Evolutionary conservation across 441 rosid species (phyloP), one percentile per base, ranked within the genome.

Genomic region (Manihot esculenta): DNA sequence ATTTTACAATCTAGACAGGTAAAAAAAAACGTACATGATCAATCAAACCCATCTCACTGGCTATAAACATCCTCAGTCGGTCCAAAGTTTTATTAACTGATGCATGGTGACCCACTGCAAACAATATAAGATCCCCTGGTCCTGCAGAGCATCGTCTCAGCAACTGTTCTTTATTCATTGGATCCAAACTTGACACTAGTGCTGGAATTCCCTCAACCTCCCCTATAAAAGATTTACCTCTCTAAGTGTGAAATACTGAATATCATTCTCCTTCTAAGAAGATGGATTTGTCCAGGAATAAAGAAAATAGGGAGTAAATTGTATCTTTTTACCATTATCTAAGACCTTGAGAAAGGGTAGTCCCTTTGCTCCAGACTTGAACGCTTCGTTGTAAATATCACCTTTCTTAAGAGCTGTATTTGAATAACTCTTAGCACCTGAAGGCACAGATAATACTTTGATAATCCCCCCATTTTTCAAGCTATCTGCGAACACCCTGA

Each of bases 391-490:
- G 75, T 84, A 87, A 69, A 92, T 58, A 70, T 92, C 92, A 74
- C 99, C 97, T 82, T 94, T 94, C 83, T 92, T 94, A 49, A 94
- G 93, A 78, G 90, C 86, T 27, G 97, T 87, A 72, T 87, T 94
- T 61, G 98, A 94, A 79, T 87, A 92, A 53, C 53, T 77, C 82
- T 89, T 83, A 72, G 94, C 87, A 41, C 97, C 92, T 24, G 74
- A 85, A 75, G 97, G 99, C 69, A 89, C 93, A 78, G 96, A 85
- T 54, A 94, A 62, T 27, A 82, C 88, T 80, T 92, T 94, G 63
- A 94, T 79, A 72, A 82, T 77, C 47, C 96, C 99, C 58, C 96
- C 94, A 77, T 74, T 85, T 81, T 80, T 79, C 82, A 92, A 79
- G 75, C 83, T 73, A 63, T 89, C 97, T 5, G 89, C 70, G 68